A percentile compares a stretch with the other conserved stretches of the same genome.
Conservation (phyloP, 345 rosid genomes). For the Bretschneidera sinensis region DNA sequence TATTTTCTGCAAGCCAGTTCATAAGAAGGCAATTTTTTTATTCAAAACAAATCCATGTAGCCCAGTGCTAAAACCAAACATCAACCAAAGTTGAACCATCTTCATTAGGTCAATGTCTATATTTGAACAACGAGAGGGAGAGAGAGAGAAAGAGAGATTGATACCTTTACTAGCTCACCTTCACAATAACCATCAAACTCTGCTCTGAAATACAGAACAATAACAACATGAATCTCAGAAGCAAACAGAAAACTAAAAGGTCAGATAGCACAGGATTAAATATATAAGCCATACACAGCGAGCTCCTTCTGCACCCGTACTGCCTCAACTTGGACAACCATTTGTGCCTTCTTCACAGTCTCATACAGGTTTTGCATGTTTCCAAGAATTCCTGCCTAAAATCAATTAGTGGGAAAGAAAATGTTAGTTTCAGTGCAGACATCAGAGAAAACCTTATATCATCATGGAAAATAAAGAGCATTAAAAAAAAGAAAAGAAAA, state of each 20-base stretch:
- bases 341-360: conserved; percentile 95
- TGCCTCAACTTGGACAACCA: conserved; percentile 96
- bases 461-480: no score
- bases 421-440: conserved; percentile 14
- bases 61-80: neutral
- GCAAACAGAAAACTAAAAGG: conserved; percentile 8
- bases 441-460: neutral
- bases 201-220: conserved; percentile 49
- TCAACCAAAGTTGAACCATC: neutral
- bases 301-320: conserved; percentile 89
- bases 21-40: no score
- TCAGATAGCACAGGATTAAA: conserved; percentile 3
- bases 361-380: conserved; percentile 90
- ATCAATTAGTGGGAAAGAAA: conserved; percentile 17
- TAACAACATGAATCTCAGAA: conserved; percentile 15
- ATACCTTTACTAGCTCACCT: conserved; percentile 90
- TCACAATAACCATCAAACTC: conserved; percentile 96
- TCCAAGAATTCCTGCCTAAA: conserved; percentile 84
- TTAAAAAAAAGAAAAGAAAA: no score
- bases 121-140: neutral
- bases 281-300: conserved; percentile 52
- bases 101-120: neutral
- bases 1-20: neutral
- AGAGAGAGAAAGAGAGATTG: neutral
- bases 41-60: neutral